These are phyloP conservation scores for Coemansia javaensis DNA, from an alignment of 192 early-diverging fungal genomes.

Conservation along the genomic window DNA sequence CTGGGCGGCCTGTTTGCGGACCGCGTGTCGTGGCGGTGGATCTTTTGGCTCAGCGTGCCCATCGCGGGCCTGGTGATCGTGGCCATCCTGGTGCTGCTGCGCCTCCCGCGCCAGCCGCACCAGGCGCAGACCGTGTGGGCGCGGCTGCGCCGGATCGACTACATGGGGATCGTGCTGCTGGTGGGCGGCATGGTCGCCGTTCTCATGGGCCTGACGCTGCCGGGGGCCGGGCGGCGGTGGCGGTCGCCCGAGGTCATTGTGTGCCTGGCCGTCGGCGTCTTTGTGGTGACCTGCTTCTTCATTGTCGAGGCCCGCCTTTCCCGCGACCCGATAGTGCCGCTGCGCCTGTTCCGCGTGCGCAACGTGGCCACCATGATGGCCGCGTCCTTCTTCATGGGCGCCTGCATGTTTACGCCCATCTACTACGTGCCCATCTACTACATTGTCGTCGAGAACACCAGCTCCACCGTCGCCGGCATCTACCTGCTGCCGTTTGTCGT, in stretches of 20 bases:
- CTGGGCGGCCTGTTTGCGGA: constrained; percentile 59
- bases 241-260: constrained; percentile 55
- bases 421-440: constrained; percentile 67
- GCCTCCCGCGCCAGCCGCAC: constrained; percentile 19
- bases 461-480: constrained; percentile 57
- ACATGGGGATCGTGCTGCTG: constrained; percentile 57
- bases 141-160: constrained; percentile 65
- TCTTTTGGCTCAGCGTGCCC: constrained; percentile 62
- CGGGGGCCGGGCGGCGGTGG: constrained; percentile 67
- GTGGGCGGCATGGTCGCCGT: constrained; percentile 56
- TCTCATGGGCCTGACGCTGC: constrained; percentile 68
- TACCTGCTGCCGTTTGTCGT: constrained; percentile 58
- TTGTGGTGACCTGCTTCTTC: constrained; percentile 53
- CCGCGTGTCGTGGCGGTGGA: constrained; percentile 52
- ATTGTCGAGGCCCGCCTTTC: constrained; percentile 54
- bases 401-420: constrained; percentile 58
- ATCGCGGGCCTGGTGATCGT: constrained; percentile 50
- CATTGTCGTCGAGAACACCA: constrained; percentile 55
- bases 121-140: constrained; percentile 15
- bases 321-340: constrained; percentile 63
- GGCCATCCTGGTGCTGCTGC: constrained; percentile 35
- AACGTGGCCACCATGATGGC: constrained; percentile 55
- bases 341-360: constrained; percentile 54
- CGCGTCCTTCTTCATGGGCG: constrained; percentile 56
- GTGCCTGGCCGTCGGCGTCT: constrained; percentile 48